These are phyloP conservation scores for Cladosporium austrohemisphaericum DNA, from an alignment of 2,329 filamentous ascomycete species.

Conservation along the genomic window DNA sequence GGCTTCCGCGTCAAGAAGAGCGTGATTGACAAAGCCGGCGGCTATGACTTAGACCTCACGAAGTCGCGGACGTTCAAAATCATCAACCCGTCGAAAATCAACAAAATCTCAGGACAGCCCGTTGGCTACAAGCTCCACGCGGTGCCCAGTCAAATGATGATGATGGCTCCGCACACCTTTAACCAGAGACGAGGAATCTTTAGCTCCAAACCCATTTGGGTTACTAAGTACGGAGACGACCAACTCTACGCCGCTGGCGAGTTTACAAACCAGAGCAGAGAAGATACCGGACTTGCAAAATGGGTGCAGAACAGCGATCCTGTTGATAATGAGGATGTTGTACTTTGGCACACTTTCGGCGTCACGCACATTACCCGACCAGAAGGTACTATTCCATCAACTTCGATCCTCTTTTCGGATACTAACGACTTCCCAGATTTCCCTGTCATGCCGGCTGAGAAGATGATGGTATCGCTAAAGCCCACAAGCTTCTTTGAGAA, in stretches of 20 bases:
- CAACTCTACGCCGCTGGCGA: conserved; percentile 50
- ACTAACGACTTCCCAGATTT: too few relatives aligned
- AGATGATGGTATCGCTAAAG: too few relatives aligned
- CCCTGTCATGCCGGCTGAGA: too few relatives aligned
- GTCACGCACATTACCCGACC: conserved; percentile 52
- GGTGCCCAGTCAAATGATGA: conserved; percentile 48
- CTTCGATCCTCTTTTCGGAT: too few relatives aligned
- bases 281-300: conserved; percentile 41
- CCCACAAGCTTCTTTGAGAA: too few relatives aligned
- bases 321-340: conserved; percentile 46
- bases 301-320: conserved; percentile 43
- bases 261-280: conserved; percentile 46
- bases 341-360: conserved; percentile 50
- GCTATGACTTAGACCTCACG: conserved; percentile 35
- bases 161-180: conserved; percentile 48
- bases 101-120: conserved; percentile 45
- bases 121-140: conserved; percentile 50
- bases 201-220: not conserved
- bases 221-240: conserved; percentile 45
- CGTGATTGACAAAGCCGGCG: conserved; percentile 21
- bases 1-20: conserved; percentile 47
- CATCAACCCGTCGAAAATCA: conserved; percentile 45
- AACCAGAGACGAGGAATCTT: conserved; percentile 48
- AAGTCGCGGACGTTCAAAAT: conserved; percentile 56
- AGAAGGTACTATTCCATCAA: too few relatives aligned